Conservation (phyloP, 2,329 filamentous ascomycete species). For the Cladosporium cucumerinum region DNA sequence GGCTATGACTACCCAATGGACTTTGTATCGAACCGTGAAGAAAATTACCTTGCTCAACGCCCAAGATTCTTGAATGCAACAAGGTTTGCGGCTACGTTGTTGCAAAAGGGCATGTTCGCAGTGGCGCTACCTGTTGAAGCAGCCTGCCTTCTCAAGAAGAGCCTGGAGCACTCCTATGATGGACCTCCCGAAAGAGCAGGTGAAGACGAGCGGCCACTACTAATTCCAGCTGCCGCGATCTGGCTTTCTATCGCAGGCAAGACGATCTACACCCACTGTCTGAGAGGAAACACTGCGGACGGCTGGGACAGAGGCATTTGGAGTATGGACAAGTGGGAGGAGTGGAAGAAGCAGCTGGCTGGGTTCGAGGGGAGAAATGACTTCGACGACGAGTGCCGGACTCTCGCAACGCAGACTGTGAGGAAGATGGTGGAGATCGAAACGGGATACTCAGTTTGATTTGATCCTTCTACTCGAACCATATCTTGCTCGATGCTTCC, state of each 20-base stretch:
- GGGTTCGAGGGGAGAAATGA: neutral
- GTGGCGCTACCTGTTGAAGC: neutral
- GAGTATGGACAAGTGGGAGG: neutral
- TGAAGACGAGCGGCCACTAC: neutral
- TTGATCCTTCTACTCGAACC: no score
- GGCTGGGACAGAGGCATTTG: neutral
- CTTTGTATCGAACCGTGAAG: no score
- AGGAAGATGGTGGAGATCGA: neutral
- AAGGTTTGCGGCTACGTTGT: neutral
- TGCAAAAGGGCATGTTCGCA: neutral
- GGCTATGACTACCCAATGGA: neutral
- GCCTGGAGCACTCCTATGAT: neutral
- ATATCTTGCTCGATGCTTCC: no score
- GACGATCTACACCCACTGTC: neutral
- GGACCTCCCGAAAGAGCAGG: no score
- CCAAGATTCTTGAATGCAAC: neutral
- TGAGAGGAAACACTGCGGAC: neutral
- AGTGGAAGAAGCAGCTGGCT: neutral
- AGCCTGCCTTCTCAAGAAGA: neutral
- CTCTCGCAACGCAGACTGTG: neutral
- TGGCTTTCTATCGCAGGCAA: neutral
- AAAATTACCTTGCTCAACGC: neutral
- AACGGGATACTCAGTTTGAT: no score
- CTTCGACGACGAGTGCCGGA: neutral
- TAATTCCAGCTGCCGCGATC: neutral